Evolutionary conservation across 441 rosid species (phyloP).

Genomic region (Jatropha podagrica): DNA sequence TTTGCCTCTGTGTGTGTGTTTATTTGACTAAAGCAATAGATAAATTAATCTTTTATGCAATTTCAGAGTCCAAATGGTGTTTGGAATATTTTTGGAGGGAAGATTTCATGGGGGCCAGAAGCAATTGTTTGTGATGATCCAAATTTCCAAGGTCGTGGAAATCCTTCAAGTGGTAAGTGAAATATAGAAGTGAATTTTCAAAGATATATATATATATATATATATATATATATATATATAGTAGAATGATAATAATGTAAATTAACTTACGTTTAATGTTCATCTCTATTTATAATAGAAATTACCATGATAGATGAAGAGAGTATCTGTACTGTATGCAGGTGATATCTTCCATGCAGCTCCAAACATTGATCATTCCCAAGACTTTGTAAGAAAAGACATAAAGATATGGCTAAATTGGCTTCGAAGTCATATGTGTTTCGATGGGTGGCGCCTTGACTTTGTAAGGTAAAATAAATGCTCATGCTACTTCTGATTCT

Average conservation of each 20-base stretch:
- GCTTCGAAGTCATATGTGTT: constrained; percentile 45
- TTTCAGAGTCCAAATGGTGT: constrained; percentile 55
- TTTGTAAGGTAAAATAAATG: constrained; percentile 44
- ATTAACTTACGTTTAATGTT: background rate
- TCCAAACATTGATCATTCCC: constrained; percentile 50
- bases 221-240: background rate
- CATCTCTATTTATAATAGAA: background rate
- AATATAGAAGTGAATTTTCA: background rate
- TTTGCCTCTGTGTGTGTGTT: no score
- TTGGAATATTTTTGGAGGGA: constrained; percentile 56
- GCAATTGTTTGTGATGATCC: constrained; percentile 62
- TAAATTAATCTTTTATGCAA: constrained; percentile 5
- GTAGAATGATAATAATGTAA: constrained; percentile 3
- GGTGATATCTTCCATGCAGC: constrained; percentile 56
- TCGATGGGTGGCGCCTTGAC: constrained; percentile 57
- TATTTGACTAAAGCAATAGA: no score
- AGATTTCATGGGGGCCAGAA: constrained; percentile 60
- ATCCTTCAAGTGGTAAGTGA: constrained; percentile 53
- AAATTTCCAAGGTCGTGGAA: constrained; percentile 50
- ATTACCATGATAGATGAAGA: background rate
- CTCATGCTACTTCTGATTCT: background rate
- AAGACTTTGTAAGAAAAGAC: constrained; percentile 47
- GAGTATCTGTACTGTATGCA: constrained; percentile 18
- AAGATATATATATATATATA: background rate
- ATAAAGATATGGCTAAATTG: constrained; percentile 49